Evolutionary conservation across 176 grass and related monocot species (phyloP), one percentile per base, ranked within the genome.

Genomic region (Luzula sylvatica): DNA sequence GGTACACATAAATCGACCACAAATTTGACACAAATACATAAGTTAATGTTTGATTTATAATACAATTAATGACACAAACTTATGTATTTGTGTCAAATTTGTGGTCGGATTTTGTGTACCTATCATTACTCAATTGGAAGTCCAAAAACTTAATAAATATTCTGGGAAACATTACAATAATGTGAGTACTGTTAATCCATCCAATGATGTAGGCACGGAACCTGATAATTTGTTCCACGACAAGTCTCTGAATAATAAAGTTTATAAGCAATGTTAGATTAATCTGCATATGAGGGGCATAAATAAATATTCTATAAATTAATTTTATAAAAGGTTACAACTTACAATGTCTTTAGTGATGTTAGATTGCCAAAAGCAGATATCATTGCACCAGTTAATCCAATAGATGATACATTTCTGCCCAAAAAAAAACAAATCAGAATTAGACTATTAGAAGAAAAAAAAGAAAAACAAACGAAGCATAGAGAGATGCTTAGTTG

Each of bases 191-290:
- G 82, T 16, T 38, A 87, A 43, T 4, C 60, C 8, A 54, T 65
- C 56, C 13, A 87, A 58, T 21, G 26, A 47, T 45, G 42, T 73
- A 49, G 82, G 77, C 46, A 87, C 61, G 9, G 5, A 15, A 15
- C 72, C 82, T 20, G 72, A 61, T 20, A 87, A 65, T 42, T 35
- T 27, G 16, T 81, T 87, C 26, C 50, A 11, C 14, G 82, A 81
- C 24, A 87, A 74, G 39, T 87, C 77, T 72, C 77, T 87, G 51
- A 17, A 65, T 72, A 24, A 42, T 7, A 27, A 42, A 7, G 0
- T 53, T 14, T 28, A 22, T 5, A 47, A 1, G 0, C 5, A 1
- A 40, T 52, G 5, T 2, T 28, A 48, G 15, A 15, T 2, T 54
- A 26, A 51, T 8, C 17, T 19, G 5, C 15, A 51, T 19, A 19